Base-by-base conservation (phyloP, 2,329 filamentous ascomycete genomes). In the Talaromyces sp. region DNA sequence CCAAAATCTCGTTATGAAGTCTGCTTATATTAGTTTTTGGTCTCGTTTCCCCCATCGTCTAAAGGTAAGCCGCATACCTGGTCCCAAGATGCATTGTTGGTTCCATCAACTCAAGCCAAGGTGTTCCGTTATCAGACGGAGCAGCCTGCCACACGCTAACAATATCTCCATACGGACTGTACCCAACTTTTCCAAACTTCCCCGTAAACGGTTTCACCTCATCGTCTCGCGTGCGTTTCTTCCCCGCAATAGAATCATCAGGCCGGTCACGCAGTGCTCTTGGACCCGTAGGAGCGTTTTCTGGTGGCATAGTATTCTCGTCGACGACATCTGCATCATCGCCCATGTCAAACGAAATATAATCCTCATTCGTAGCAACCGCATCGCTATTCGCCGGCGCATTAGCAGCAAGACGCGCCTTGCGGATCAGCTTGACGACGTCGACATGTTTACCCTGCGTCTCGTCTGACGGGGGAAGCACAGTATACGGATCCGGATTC, bases 401-500 rank as follows among this genome's bases (percentile, higher is more conserved):
- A 30, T 58, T 65, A 3, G 80, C 77, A 42, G 88, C 85, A 36
- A 92, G 81, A 55, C 93, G 90, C 2, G 93, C 91, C 72, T 96
- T 97, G 67, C 93, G 88, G 67, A 98, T 97, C 63, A 96, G 77
- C 70, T 96, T 91, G 39, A 98, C 91, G 44, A 97, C 88, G 66
- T 97, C 92, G 67, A 87, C 88, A 75, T 89, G 92, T 76, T 95
- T 96, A 22, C 84, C 83, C 44, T 85, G 82, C 5, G 80, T 81
- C 59, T 92, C 89, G 65, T 93, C 89, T 0, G 88, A 85, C 7
- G 92, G 92, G 9, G 93, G 93, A 10, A 96, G 80, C 2, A 86
- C 90, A 6, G 91, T 96, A 75, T 98, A 97, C 0, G 93, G 92
- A 72, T 98, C 93, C 3, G 93, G 93, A 68, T 98, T 98, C 4